Percentiles rank a stretch among this genome's conserved stretches.
phyloP scores from a whole-genome alignment of 2,329 filamentous ascomycete genomes.

The Pseudocercospora musae region DNA sequence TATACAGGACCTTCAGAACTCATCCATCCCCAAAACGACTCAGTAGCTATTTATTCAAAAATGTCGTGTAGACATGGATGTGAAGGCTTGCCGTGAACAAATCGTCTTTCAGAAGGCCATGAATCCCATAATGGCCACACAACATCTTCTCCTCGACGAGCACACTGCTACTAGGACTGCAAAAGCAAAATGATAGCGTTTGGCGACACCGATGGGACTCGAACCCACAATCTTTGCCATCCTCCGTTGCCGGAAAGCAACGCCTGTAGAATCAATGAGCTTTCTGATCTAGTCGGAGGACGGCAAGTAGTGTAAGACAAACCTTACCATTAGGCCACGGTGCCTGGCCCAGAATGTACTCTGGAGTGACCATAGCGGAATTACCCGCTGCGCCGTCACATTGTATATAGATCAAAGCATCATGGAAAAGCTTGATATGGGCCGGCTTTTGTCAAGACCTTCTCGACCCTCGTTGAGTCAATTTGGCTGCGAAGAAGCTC shows the following conservation, averaged over 20 bases:
- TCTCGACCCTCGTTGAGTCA: not conserved
- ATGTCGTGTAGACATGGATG: no score
- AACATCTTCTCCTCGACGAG: not conserved
- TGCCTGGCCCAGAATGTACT: not conserved
- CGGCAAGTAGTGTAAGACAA: not conserved
- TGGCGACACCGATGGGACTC: conserved; percentile 17
- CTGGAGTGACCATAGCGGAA: not conserved
- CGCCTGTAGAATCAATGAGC: not conserved
- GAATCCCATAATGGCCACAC: not conserved
- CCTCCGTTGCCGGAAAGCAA: conserved; percentile 16
- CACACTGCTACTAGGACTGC: not conserved
- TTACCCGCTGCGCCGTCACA: not conserved
- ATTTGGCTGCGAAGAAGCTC: not conserved
- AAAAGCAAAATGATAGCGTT: not conserved
- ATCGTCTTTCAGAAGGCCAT: not conserved
- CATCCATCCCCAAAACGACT: no score
- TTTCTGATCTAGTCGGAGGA: not conserved
- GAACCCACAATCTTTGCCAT: conserved; percentile 25
- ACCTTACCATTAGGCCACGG: conserved; percentile 9
- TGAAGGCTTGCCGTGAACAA: no score
- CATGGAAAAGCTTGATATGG: not conserved
- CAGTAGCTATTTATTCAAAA: no score
- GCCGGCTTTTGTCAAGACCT: not conserved
- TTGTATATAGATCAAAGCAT: not conserved
- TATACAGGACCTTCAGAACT: no score